A percentile compares a stretch with the other conserved stretches of the same genome.
phyloP scores from a whole-genome alignment of 2,329 filamentous ascomycete genomes.

The Phaeosphaeriaceae sp. region DNA sequence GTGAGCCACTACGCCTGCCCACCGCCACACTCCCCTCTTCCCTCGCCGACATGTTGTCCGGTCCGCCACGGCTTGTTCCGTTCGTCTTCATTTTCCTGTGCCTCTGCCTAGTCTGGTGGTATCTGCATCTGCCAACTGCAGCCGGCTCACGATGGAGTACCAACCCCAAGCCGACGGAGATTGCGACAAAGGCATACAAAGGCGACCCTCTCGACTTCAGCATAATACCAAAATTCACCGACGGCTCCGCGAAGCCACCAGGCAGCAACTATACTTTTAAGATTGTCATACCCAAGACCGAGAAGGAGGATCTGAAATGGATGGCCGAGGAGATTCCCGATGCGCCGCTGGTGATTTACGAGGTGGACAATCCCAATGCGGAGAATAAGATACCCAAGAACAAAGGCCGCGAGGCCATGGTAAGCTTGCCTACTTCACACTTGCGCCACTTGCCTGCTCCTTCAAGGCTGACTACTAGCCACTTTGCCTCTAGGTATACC shows the following conservation, averaged over 20 bases:
- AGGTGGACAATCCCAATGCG: slow-evolving; percentile 59
- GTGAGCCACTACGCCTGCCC: slow-evolving; percentile 10
- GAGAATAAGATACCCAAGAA: slow-evolving; percentile 61
- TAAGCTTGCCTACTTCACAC: too few relatives aligned
- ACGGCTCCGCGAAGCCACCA: slow-evolving; percentile 37
- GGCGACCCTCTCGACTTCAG: slow-evolving; percentile 45
- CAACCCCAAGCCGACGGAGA: slow-evolving; percentile 9
- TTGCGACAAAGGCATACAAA: slow-evolving; percentile 17
- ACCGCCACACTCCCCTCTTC: slow-evolving; percentile 9
- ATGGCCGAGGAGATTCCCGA: slow-evolving; percentile 44
- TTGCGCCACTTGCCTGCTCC: too few relatives aligned
- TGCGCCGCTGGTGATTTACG: slow-evolving; percentile 54
- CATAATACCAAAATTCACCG: slow-evolving; percentile 41
- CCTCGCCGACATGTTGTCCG: slow-evolving; percentile 41
- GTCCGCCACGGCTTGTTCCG: slow-evolving; percentile 42
- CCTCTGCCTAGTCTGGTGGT: slow-evolving; percentile 41
- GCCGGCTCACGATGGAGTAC: slow-evolving; percentile 19
- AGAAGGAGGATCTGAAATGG: slow-evolving; percentile 48
- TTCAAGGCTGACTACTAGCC: slow-evolving; percentile 1
- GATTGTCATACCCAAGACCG: slow-evolving; percentile 46
- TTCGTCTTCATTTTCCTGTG: slow-evolving; percentile 33
- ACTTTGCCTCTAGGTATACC: slow-evolving; percentile 56
- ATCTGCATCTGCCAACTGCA: slow-evolving; percentile 23
- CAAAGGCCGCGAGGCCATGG: slow-evolving; percentile 67
- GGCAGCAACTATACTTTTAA: slow-evolving; percentile 46